Percentiles rank a stretch among this genome's conserved stretches.
Conservation (phyloP, 2,329 filamentous ascomycete species). For the Ophiostoma sp. region DNA sequence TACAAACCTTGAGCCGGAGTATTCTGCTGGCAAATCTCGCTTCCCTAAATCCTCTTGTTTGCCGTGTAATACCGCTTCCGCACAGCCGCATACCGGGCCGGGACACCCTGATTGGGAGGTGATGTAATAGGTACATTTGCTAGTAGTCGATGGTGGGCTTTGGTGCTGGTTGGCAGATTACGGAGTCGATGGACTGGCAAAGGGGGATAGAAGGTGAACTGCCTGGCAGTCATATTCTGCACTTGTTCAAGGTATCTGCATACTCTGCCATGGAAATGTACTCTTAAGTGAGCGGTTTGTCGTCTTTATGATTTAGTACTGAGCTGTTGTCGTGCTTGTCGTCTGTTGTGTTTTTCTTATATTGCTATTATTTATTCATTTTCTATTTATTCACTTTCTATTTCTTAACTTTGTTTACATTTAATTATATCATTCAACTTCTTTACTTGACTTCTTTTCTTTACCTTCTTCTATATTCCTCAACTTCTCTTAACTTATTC, state of each 20-base stretch:
- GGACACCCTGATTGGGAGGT: not conserved
- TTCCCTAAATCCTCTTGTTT: not conserved
- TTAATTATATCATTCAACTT: not conserved
- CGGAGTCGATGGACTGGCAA: not conserved
- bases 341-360: too few species aligned
- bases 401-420: not conserved
- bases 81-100: constrained; percentile 3
- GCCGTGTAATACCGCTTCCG: constrained; percentile 6
- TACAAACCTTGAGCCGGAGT: too few species aligned
- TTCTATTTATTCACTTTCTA: not conserved
- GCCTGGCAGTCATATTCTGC: not conserved
- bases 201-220: not conserved
- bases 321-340: too few species aligned
- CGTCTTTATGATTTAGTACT: too few species aligned
- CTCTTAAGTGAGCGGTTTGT: too few species aligned
- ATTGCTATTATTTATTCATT: not conserved
- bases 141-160: not conserved
- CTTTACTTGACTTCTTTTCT: not conserved
- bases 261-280: too few species aligned
- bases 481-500: not conserved
- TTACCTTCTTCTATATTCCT: not conserved
- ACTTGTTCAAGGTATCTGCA: not conserved
- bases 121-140: not conserved
- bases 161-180: not conserved
- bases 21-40: too few species aligned